Evolutionary conservation across 139 green algal genomes (phyloP), one percentile per base, ranked within the genome.

Genomic region (Chlorella sp.): DNA sequence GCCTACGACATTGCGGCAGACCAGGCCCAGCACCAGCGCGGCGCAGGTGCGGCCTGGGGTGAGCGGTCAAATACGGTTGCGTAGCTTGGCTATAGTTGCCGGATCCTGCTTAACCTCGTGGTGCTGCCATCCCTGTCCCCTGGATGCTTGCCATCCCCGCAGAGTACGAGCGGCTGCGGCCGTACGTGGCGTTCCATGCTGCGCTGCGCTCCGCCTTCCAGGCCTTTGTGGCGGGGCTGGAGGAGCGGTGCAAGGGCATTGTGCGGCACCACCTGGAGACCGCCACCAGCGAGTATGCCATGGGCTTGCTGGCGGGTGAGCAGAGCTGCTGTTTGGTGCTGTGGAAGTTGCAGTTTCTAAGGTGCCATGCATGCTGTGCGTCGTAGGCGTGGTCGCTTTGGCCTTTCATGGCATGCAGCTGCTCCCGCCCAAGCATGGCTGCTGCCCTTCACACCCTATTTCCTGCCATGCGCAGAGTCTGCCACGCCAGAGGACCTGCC

Each of bases 121-220:
- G n/a, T n/a, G n/a, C n/a, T n/a, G n/a, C n/a, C 65, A 43, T 13
- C 19, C 11, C 60, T 2, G 1, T 11, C 11, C 46, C 46, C 11
- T 7, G 11, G 7, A 54, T 11, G 8, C 46, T 54, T 7, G 11
- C 46, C 11, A 7, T 17, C 34, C 48, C 36, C 34, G 84, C 88
- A 81, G 88, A 73, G 75, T 89, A 90, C 62, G 90, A 95, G 44
- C 88, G 82, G 20, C 87, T 97, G 85, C 88, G 91, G 34, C 90
- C 92, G 1, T 96, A 96, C 51, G 86, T 93, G 67, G 89, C 94
- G 0, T 98, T 97, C 89, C 91, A 96, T 76, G 92, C 92, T 8
- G 89, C 90, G 24, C 92, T 97, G 67, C 92, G 92, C 34, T 85
- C 84, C 48, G 88, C 94, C 9, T 94, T 96, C 89, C 87, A 93